Conservation (phyloP, 257 asterid genomes). For the Nemophila menziesii region DNA sequence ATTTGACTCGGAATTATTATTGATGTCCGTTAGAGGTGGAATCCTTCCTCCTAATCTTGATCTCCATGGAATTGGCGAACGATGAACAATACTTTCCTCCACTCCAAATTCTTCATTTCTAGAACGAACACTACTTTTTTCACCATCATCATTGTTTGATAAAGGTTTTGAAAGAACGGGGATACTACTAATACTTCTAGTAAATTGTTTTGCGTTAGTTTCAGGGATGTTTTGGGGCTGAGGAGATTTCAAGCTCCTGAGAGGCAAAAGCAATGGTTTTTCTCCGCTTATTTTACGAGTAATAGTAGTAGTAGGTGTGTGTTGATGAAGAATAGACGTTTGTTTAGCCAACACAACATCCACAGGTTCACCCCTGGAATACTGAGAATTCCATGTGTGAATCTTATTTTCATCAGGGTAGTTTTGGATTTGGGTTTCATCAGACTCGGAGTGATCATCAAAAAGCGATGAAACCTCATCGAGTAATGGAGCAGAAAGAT, state of each 20-base stretch:
- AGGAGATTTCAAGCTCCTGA: constrained; percentile 71
- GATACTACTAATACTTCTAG: constrained; percentile 3
- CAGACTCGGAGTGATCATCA: too few species aligned
- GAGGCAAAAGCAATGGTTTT: constrained; percentile 77
- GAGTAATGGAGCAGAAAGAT: too few species aligned
- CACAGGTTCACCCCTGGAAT: constrained; percentile 50
- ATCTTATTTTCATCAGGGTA: constrained; percentile 40
- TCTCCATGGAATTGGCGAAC: constrained; percentile 86
- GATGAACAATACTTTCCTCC: constrained; percentile 45
- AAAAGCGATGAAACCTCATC: constrained; percentile 84
- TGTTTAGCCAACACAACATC: constrained; percentile 36
- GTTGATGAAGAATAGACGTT: constrained; percentile 16
- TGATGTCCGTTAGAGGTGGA: constrained; percentile 23
- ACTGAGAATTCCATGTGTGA: constrained; percentile 58
- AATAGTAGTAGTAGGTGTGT: too few species aligned
- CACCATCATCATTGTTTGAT: too few species aligned
- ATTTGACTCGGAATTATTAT: constrained; percentile 14
- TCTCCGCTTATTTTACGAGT: constrained; percentile 31
- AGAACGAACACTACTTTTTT: constrained; percentile 5
- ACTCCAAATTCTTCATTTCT: constrained; percentile 15
- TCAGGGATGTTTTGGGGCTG: constrained; percentile 18
- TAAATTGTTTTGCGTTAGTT: constrained; percentile 8
- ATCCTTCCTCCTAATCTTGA: constrained; percentile 72
- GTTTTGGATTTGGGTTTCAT: constrained; percentile 36
- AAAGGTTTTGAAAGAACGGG: constrained; percentile 21